Conservation (phyloP, 805 yeast species). For the Yarrowia divulgata region DNA sequence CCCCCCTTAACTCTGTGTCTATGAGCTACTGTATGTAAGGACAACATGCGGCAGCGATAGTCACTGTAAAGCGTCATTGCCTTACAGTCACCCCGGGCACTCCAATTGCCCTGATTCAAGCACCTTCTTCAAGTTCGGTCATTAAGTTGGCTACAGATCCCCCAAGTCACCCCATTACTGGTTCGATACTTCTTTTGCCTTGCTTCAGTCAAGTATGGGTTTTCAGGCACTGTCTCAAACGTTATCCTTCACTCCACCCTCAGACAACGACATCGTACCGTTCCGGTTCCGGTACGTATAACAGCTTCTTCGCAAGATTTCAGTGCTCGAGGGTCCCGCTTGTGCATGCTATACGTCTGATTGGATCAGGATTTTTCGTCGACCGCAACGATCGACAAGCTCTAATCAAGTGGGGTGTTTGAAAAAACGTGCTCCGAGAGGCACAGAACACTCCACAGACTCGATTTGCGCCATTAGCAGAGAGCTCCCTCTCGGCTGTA, state of each 20-base stretch:
- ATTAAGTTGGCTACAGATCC: neutral
- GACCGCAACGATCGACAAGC: neutral
- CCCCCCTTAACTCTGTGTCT: neutral
- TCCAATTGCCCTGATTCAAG: neutral
- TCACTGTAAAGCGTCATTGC: no score
- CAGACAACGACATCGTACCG: neutral
- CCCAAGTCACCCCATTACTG: neutral
- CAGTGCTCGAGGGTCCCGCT: neutral
- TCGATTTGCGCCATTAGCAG: no score
- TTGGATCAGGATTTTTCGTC: neutral
- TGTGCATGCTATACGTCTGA: neutral
- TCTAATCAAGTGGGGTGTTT: neutral
- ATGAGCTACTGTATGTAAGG: neutral
- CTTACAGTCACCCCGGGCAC: neutral
- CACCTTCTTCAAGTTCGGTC: neutral
- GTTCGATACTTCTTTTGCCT: neutral
- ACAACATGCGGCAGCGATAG: no score
- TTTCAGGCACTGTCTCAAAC: neutral
- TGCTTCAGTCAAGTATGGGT: neutral
- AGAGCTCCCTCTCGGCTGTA: neutral
- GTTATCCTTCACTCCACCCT: neutral
- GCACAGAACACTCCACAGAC: neutral
- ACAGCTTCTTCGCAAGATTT: no score
- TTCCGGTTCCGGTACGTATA: no score
- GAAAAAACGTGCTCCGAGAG: neutral